These are phyloP conservation scores for Passalora sequoiae DNA, from an alignment of 2,329 filamentous ascomycete species.

Conservation along the genomic window DNA sequence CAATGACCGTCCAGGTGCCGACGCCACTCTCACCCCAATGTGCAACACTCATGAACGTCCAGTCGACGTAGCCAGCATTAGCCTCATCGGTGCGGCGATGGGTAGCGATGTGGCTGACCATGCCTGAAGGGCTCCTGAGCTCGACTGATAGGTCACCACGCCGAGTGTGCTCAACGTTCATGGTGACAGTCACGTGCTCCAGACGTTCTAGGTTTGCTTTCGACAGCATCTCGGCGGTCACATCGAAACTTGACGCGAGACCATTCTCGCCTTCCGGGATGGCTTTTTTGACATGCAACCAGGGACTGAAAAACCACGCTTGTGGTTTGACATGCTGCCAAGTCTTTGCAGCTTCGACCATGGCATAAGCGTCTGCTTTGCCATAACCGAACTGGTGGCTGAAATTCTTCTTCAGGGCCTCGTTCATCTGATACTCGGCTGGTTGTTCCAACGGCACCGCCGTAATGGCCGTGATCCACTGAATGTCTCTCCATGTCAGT, in stretches of 20 bases:
- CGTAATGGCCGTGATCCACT: constrained; percentile 81
- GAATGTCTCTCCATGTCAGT: constrained; percentile 87
- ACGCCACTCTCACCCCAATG: constrained; percentile 91
- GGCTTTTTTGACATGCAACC: constrained; percentile 79
- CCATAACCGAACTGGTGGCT: constrained; percentile 95
- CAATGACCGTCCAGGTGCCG: constrained; percentile 84
- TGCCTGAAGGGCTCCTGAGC: constrained; percentile 72
- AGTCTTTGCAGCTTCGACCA: constrained; percentile 78
- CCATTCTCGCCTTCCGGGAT: constrained; percentile 84
- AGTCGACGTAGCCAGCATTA: constrained; percentile 73
- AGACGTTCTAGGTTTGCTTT: constrained; percentile 77
- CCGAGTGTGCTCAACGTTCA: constrained; percentile 85
- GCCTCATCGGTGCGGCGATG: constrained; percentile 65
- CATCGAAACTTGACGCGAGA: constrained; percentile 70
- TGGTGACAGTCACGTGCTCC: constrained; percentile 94
- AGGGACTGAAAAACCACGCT: constrained; percentile 88
- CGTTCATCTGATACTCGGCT: constrained; percentile 71
- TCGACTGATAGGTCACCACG: constrained; percentile 92
- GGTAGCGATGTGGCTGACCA: constrained; percentile 78
- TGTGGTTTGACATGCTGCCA: constrained; percentile 92
- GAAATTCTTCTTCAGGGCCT: constrained; percentile 74
- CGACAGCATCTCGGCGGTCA: constrained; percentile 75
- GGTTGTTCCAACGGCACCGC: constrained; percentile 74
- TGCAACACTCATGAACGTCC: constrained; percentile 98
- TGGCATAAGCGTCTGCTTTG: constrained; percentile 80